Base-by-base conservation (phyloP, 2,329 filamentous ascomycete species). In the Aspergillus ochraceoroseus region DNA sequence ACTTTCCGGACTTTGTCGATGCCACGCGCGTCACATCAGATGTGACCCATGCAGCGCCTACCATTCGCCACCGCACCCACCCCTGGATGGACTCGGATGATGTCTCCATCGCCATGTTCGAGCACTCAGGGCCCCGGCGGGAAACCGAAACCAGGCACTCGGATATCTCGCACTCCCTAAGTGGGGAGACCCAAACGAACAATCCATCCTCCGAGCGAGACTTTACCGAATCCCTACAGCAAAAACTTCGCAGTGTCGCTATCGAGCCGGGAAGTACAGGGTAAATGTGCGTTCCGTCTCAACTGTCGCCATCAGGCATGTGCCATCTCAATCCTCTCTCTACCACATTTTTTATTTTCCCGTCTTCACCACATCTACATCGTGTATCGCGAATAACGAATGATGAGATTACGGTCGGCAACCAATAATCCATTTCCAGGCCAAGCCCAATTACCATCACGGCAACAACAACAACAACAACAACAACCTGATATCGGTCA, bases 1-100 rank as follows among this genome's bases (percentile, higher is more conserved):
- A 65, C 2, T 54, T 66, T 22, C 66, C 67, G 1, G 67, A 70
- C 37, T 70, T 71, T 41, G 67, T 71, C 41, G 68, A 71, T 43
- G 58, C 67, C 19, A 63, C 58, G 11, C 67, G 66, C 25, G 57
- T 70, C 38, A 66, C 64, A 7, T 61, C 62, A 6, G 67, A 70
- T 35, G 39, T 69, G 4, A 70, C 65, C 8, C 66, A 64, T 41
- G 63, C 66, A 5, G 40, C 51, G 3, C 52, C 62, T 1, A 43
- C 51, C 1, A 20, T 38, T 5, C 43, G 43, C 6, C 52, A 48
- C 4, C 57, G 51, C 19, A 44, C 50, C 3, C 59, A 54, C 6
- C 55, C 54, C 5, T 61, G 58, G 47, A 61, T 64, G 57, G 60
- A 66, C 32, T 46, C 51, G 6, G 62, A 65, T 12, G 63, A 59